Evolutionary conservation across 768 basidiomycete genomes (phyloP), one percentile per base, ranked within the genome.

Genomic region (Pluteus cervinus): DNA sequence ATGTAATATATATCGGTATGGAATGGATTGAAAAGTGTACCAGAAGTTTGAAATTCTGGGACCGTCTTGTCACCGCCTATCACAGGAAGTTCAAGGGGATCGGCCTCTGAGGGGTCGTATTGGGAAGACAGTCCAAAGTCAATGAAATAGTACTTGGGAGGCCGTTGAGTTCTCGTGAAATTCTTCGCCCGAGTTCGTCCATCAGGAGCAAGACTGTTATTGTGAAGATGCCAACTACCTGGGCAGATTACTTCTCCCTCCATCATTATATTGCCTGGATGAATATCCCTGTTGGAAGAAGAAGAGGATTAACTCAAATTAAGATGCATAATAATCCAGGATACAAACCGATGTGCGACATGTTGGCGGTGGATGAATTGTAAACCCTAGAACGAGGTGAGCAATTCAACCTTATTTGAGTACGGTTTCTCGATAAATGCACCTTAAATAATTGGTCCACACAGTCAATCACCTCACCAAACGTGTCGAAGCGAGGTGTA

Each of bases 61-160:
- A n/a, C n/a, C n/a, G n/a, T n/a, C n/a, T n/a, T n/a, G 47, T 76
- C 71, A 3, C 61, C 69, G 0, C 69, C 71, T 6, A 45, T 43
- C 2, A 66, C 50, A 0, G 61, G 55, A 4, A 42, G 29, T 21
- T 57, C 61, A 0, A 42, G 43, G 0, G 64, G 61, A n/a, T 29
- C 8, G 7, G 26, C 31, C 7, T 57, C 45, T 1, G 52, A 45
- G 0, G 56, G 52, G 14, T 37, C 37, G 36, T 57, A 63, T 10
- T 42, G 39, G 17, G 43, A 37, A 5, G 60, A 59, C 3, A 58
- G 16, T 21, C 56, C 58, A 35, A 58, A 64, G 33, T 62, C 60
- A 12, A 49, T 53, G 24, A 59, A 34, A 42, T 58, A 56, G 29
- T 59, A 61, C 34, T 48, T 55, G 8, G 49, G 41, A 9, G 54